These are phyloP conservation scores for Fusarium chaquense DNA, from an alignment of 2,329 filamentous ascomycete genomes.

Conservation along the genomic window DNA sequence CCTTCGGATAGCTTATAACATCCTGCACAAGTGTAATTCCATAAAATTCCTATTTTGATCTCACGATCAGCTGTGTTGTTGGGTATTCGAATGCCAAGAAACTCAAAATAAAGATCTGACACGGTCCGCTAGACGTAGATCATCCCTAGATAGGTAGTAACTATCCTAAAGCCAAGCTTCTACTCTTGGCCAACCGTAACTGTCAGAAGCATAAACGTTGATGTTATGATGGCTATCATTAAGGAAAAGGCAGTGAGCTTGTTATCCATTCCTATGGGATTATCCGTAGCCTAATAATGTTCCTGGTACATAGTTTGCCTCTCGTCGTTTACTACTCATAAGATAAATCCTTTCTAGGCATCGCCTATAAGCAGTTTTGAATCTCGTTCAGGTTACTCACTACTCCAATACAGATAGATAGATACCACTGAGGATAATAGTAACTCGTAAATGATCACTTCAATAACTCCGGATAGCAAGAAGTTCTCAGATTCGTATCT, in stretches of 20 bases:
- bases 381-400: background rate
- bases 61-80: too few species aligned
- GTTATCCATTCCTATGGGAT: too few species aligned
- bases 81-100: background rate
- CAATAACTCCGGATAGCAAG: background rate
- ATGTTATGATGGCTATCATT: too few species aligned
- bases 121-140: background rate
- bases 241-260: too few species aligned
- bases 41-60: background rate
- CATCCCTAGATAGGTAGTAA: background rate
- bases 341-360: background rate
- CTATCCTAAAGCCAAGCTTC: background rate
- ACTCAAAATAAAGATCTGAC: conserved; percentile 7
- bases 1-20: background rate
- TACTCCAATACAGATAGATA: background rate
- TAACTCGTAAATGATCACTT: background rate
- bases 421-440: too few species aligned
- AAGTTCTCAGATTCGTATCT: too few species aligned
- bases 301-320: background rate
- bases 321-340: background rate
- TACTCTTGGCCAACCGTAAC: background rate
- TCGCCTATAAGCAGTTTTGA: background rate
- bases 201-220: background rate
- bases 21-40: background rate
- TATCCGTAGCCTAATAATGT: too few species aligned